phyloP scores from a whole-genome alignment of 2,329 filamentous ascomycete species.

The Monosporascus sp. region DNA sequence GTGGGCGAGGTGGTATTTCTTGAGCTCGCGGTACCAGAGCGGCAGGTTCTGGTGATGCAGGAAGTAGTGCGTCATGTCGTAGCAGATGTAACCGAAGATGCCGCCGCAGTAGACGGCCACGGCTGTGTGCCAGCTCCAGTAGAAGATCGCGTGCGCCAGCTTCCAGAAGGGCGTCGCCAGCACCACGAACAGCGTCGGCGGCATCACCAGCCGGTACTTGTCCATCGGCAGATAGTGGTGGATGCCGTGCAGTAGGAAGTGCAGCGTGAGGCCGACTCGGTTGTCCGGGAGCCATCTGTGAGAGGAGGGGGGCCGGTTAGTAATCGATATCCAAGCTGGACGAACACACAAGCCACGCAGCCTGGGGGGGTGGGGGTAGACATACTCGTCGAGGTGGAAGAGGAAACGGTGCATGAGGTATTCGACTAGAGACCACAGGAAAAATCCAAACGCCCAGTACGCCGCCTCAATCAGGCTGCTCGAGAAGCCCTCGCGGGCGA shows the following conservation, averaged over 20 bases:
- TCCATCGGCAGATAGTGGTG: constrained; percentile 99
- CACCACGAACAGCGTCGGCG: constrained; percentile 76
- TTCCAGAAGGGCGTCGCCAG: constrained; percentile 91
- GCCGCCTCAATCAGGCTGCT: constrained; percentile 41
- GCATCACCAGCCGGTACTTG: constrained; percentile 94
- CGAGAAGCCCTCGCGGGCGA: constrained; percentile 58
- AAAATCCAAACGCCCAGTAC: constrained; percentile 68
- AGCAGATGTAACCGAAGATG: constrained; percentile 92
- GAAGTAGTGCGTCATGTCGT: constrained; percentile 98
- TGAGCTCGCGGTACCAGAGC: constrained; percentile 81
- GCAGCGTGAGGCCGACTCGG: constrained; percentile 73
- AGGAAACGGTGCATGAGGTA: constrained; percentile 84
- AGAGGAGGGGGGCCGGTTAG: constrained; percentile 23
- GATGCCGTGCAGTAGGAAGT: constrained; percentile 93
- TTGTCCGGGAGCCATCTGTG: constrained; percentile 83
- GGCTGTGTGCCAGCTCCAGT: constrained; percentile 77
- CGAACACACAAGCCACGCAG: not conserved
- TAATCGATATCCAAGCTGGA: not conserved
- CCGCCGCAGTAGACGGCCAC: constrained; percentile 80
- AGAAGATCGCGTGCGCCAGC: constrained; percentile 77
- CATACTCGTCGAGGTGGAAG: constrained; percentile 90
- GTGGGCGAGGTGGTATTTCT: constrained; percentile 96
- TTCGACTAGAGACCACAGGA: constrained; percentile 84
- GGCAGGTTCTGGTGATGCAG: constrained; percentile 92
- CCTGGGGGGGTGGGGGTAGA: constrained; percentile 10